A percentile compares a stretch with the other conserved stretches of the same genome.
Evolutionary conservation across 371 early-diverging fungal genomes (phyloP).

Genomic region (Rhizomucor miehei): DNA sequence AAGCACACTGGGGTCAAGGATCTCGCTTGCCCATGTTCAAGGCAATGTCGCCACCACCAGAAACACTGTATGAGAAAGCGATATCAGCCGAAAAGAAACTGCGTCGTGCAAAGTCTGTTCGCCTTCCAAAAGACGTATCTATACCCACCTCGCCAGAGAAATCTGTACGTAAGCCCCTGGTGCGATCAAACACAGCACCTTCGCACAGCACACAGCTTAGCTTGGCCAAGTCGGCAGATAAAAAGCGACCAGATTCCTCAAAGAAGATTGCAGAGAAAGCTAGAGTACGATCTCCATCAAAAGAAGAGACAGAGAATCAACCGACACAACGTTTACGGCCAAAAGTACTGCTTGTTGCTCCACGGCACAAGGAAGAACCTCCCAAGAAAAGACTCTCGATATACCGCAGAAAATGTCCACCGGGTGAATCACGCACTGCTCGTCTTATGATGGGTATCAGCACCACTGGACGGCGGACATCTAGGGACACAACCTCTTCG

Average conservation of each 20-base stretch:
- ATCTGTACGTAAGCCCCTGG: constrained; percentile 12
- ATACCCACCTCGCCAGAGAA: background rate
- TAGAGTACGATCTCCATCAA: background rate
- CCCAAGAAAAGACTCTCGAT: constrained; percentile 21
- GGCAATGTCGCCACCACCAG: constrained; percentile 6
- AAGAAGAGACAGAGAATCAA: background rate
- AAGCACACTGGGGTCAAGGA: constrained; percentile 36
- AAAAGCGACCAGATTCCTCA: background rate
- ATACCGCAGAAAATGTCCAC: constrained; percentile 34
- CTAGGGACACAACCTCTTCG: background rate
- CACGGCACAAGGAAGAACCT: constrained; percentile 10
- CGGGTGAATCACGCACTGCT: constrained; percentile 37
- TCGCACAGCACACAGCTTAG: constrained; percentile 9
- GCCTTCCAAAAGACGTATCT: background rate
- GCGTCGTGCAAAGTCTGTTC: constrained; percentile 9
- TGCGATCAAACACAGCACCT: constrained; percentile 21
- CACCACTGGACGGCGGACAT: constrained; percentile 25
- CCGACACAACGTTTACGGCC: constrained; percentile 7
- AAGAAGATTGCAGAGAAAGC: constrained; percentile 1
- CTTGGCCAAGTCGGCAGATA: constrained; percentile 1
- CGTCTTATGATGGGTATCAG: constrained; percentile 45
- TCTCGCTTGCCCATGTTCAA: constrained; percentile 43
- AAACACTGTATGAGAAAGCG: background rate
- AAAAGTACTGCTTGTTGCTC: constrained; percentile 11
- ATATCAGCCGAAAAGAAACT: background rate